Evolutionary conservation across 441 rosid genomes (phyloP).

Genomic region (Pelargonium fulgidum): DNA sequence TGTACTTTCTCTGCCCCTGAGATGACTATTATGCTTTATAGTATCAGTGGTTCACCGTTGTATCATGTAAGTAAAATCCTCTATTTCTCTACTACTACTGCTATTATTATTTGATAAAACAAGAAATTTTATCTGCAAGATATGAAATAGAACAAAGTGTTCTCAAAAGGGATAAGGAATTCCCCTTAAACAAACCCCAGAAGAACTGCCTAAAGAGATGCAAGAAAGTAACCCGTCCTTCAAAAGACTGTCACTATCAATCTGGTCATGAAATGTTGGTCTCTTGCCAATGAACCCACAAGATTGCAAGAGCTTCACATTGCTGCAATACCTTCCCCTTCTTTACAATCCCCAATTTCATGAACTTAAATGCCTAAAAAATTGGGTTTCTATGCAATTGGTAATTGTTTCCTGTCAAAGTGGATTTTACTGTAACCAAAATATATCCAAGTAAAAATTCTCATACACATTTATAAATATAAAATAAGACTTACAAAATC

Average conservation of each 20-base stretch:
- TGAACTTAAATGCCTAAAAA: too few species aligned
- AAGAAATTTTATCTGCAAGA: conserved; percentile 1
- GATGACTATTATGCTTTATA: conserved; percentile 69
- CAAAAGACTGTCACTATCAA: not conserved
- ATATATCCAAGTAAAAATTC: not conserved
- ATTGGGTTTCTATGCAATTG: not conserved
- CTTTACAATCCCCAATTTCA: not conserved
- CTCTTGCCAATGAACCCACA: not conserved
- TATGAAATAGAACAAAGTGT: conserved; percentile 10
- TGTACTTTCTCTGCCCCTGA: conserved; percentile 96
- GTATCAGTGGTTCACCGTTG: conserved; percentile 49
- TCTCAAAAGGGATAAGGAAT: conserved; percentile 8
- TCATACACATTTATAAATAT: not conserved
- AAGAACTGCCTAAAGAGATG: not conserved
- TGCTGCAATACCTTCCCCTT: not conserved
- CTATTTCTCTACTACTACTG: conserved; percentile 3
- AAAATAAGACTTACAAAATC: not conserved
- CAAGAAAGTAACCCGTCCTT: not conserved
- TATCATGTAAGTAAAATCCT: conserved; percentile 73
- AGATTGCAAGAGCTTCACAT: not conserved
- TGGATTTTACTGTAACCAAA: not conserved
- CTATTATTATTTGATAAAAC: conserved; percentile 9
- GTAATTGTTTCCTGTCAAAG: not conserved
- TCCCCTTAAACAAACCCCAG: not conserved
- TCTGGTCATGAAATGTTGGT: not conserved